Conservation (phyloP, 129 eudicot genomes). For the Flaveria brownii region DNA sequence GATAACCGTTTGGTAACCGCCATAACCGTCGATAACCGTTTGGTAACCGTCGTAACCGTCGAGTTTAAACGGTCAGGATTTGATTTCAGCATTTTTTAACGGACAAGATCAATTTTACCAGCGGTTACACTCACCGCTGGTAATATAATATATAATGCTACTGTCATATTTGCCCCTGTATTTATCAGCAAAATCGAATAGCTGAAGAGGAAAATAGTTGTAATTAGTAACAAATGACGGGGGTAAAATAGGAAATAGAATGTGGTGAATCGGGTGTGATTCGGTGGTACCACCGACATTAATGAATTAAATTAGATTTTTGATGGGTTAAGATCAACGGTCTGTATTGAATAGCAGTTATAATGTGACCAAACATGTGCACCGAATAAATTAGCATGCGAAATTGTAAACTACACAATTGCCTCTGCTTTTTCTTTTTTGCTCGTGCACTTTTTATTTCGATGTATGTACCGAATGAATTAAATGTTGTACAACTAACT, state of each 20-base stretch:
- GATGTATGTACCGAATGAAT: neutral
- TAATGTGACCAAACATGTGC: constrained; percentile 21
- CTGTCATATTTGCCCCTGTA: constrained; percentile 70
- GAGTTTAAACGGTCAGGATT: no score
- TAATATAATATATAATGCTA: no score
- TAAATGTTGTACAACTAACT: neutral
- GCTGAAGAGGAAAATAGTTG: constrained; percentile 33
- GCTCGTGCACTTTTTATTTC: neutral
- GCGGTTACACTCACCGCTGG: no score
- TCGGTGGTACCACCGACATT: no score
- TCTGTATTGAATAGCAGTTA: neutral
- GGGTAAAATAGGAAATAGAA: constrained; percentile 24
- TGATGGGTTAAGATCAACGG: constrained; percentile 20
- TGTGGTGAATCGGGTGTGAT: neutral
- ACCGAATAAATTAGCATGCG: constrained; percentile 24
- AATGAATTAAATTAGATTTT: no score
- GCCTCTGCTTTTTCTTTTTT: neutral
- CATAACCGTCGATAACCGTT: no score
- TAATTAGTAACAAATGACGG: constrained; percentile 11
- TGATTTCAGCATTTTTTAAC: no score
- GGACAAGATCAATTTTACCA: no score
- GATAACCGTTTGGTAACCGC: no score
- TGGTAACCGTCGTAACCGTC: no score
- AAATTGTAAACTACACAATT: neutral
- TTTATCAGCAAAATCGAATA: constrained; percentile 77